Evolutionary conservation across 805 yeast genomes (phyloP), one percentile per base, ranked within the genome.

Genomic region (Pichia ethanolica): DNA sequence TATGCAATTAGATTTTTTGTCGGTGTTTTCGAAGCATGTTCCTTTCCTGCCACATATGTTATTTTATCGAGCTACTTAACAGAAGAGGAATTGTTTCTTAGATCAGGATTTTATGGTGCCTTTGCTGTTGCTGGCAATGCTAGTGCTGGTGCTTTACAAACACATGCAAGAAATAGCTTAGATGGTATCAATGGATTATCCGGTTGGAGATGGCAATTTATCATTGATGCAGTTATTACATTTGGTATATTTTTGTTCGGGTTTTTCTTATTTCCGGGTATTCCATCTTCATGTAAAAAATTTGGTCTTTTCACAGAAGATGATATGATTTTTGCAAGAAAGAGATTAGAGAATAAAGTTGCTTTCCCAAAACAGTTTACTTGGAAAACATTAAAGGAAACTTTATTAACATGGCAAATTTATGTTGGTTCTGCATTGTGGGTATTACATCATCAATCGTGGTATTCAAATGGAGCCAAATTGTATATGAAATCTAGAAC

Each of bases 131-230:
- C 63, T 55, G 88, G 86, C 20, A 47, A 53, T 12, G 67, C 82
- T 50, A 79, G 86, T 13, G 73, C 84, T 1, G 85, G 86, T 41
- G 75, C 80, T 52, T 67, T 83, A 39, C 83, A 82, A 56, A 78
- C 83, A 14, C 77, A 82, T 10, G 72, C 81, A 32, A 74, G 67
- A 49, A 57, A 70, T 26, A 56, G 64, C 38, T 59, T 83, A 55
- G 65, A 71, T 47, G 86, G 83, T 33, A 67, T 60, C 10, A 59
- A 62, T 42, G 87, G 87, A 0, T 65, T 77, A 11, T 71, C 72
- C 8, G 81, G 86, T 11, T 84, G 89, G 89, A 72, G 82, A 68
- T 84, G 89, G 89, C 78, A 81, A 60, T 83, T 81, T 58, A 77
- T 84, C 43, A 72, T 84, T 53, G 87, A 82, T 60, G 83, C 82